Base-by-base conservation (phyloP, 495 filamentous ascomycete genomes). In the Trichodelitschia bisporula region DNA sequence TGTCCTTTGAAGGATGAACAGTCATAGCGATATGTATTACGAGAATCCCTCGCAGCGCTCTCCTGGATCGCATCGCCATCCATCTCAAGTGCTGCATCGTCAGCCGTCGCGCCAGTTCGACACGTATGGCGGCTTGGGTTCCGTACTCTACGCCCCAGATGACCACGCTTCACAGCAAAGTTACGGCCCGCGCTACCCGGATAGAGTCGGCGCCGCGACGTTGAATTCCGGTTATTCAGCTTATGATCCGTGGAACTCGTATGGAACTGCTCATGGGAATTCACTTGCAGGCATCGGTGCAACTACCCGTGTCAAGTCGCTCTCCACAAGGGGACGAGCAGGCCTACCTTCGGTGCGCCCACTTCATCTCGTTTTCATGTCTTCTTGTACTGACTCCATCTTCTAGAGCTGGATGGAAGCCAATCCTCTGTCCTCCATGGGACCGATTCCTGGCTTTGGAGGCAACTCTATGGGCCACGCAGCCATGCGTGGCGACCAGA, bases 41-140 rank as follows among this genome's bases (percentile, higher is more conserved):
- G 63, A 65, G 35, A 54, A 60, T 41, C 48, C 58, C 19, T 55
- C 61, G 25, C 58, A 62, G 45, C 64, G 64, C 40, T 69, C 64
- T 37, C 65, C 65, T 34, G 62, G 61, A 37, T 62, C 63, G 29
- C 64, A 64, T 41, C 61, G 65, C 38, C 65, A 67, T 43, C 64
- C 59, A 30, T 62, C 66, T 23, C 61, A 70, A 40, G 66, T 67
- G 19, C 57, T 79, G 25, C 66, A 71, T 41, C 62, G 66, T 41
- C 62, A 75, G 47, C 50, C 73, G 39, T 69, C 70, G 40, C 54
- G 69, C 42, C 61, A 78, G 39, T 74, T 74, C 40, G 69, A 75
- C 20, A 39, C 39, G 13, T 47, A 44, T 32, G 42, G 42, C 16
- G 39, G 41, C 29, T 36, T 39, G 3, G 32, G 36, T 18, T 16